Percentiles rank a stretch among this genome's conserved stretches.
Evolutionary conservation across 2,329 filamentous ascomycete species (phyloP).

Genomic region (Ophiostoma sp.): DNA sequence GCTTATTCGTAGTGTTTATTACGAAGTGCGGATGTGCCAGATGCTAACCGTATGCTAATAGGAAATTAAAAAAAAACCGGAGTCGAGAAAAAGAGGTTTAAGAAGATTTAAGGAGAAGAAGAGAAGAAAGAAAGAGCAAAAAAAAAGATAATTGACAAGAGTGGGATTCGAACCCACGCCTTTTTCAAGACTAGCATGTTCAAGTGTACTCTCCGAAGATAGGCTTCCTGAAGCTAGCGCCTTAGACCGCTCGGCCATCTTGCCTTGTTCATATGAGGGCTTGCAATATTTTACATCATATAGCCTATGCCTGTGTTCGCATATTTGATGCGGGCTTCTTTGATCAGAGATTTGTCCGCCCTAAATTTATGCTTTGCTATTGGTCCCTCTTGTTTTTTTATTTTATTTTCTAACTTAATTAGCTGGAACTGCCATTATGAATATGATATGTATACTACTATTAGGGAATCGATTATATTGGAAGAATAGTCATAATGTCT

Average conservation of each 20-base stretch:
- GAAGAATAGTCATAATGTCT: no score
- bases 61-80: not conserved
- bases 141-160: slow-evolving; percentile 11
- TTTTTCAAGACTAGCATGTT: slow-evolving; percentile 18
- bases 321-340: no score
- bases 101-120: not conserved
- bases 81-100: not conserved
- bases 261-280: not conserved
- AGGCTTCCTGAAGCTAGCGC: slow-evolving; percentile 15
- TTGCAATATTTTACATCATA: not conserved
- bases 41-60: not conserved
- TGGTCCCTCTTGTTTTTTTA: no score
- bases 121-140: not conserved
- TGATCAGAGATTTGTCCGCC: no score
- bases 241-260: slow-evolving; percentile 18
- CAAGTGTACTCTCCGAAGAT: slow-evolving; percentile 4
- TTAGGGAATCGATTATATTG: no score
- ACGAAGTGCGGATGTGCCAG: no score
- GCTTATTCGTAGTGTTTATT: no score
- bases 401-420: no score
- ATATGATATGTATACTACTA: no score
- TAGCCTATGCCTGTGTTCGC: not conserved
- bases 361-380: no score
- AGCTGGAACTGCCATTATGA: no score
- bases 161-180: slow-evolving; percentile 18